Conservation (phyloP, 2,329 filamentous ascomycete species). For the Fusarium nelsonii region DNA sequence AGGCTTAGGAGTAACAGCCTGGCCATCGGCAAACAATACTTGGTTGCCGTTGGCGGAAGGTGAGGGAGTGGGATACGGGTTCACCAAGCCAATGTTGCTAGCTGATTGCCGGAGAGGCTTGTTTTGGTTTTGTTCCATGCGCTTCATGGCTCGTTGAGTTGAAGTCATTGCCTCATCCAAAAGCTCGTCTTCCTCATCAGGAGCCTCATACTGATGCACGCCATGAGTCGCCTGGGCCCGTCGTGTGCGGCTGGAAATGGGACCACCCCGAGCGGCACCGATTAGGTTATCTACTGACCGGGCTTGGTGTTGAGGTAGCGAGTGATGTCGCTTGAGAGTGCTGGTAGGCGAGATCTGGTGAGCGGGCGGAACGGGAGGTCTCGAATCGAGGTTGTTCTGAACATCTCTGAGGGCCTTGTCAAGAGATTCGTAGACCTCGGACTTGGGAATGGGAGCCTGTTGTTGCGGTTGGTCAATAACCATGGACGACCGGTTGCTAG, state of each 20-base stretch:
- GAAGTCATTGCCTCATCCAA: slow-evolving; percentile 88
- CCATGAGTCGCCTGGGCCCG: slow-evolving; percentile 80
- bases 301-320: slow-evolving; percentile 71
- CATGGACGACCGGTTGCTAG: slow-evolving; percentile 86
- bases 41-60: slow-evolving; percentile 86
- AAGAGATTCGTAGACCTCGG: slow-evolving; percentile 70
- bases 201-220: slow-evolving; percentile 89
- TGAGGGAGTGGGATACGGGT: slow-evolving; percentile 74
- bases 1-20: slow-evolving; percentile 75
- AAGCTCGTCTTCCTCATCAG: slow-evolving; percentile 96
- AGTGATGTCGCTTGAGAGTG: slow-evolving; percentile 74
- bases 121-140: slow-evolving; percentile 66
- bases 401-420: slow-evolving; percentile 69
- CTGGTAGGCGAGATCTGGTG: slow-evolving; percentile 64
- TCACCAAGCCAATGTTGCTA: slow-evolving; percentile 71
- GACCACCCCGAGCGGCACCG: slow-evolving; percentile 67
- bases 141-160: slow-evolving; percentile 79
- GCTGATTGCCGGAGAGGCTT: slow-evolving; percentile 70
- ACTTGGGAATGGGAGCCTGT: slow-evolving; percentile 64
- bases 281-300: slow-evolving; percentile 74
- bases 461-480: slow-evolving; percentile 72
- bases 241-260: slow-evolving; percentile 83
- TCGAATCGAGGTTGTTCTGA: slow-evolving; percentile 63
- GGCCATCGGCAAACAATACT: slow-evolving; percentile 76
- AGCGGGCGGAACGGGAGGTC: slow-evolving; percentile 64